Evolutionary conservation across 2,329 filamentous ascomycete genomes (phyloP).

Genomic region (Xylariomycetidae sp.): DNA sequence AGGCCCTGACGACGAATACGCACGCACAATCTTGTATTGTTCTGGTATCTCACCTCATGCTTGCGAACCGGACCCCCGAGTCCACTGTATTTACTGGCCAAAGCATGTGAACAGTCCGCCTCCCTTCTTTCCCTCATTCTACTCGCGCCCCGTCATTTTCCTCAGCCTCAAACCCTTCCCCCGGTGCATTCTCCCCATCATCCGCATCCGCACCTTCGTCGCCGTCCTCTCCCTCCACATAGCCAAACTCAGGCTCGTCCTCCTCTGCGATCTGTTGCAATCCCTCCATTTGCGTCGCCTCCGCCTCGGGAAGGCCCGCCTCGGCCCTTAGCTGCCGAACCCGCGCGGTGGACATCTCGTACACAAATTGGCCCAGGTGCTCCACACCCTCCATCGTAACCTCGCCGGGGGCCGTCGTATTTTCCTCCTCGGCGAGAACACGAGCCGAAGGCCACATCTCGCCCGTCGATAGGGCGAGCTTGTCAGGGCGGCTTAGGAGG

Average conservation of each 20-base stretch:
- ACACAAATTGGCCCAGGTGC: conserved; percentile 93
- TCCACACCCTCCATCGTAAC: conserved; percentile 85
- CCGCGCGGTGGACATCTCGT: conserved; percentile 78
- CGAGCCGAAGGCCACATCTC: conserved; percentile 78
- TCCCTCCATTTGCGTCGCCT: conserved; percentile 9
- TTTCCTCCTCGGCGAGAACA: conserved; percentile 38
- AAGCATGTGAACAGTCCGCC: too few relatives aligned
- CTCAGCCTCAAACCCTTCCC: conserved; percentile 6
- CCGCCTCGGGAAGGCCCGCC: conserved; percentile 22
- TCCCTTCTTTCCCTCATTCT: too few relatives aligned
- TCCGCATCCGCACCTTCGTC: conserved; percentile 21
- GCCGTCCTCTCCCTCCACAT: conserved; percentile 20
- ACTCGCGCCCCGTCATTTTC: conserved; percentile 7
- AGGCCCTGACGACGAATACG: too few relatives aligned
- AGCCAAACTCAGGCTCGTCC: conserved; percentile 21
- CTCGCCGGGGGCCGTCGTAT: conserved; percentile 47
- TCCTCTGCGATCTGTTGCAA: conserved; percentile 27
- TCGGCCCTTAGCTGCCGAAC: conserved; percentile 44
- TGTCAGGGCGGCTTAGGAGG: conserved; percentile 72
- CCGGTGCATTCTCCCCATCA: conserved; percentile 13
- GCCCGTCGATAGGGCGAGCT: conserved; percentile 73
- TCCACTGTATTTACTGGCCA: too few relatives aligned
- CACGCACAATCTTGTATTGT: too few relatives aligned
- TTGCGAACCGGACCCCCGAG: too few relatives aligned
- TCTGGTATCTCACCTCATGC: too few relatives aligned